Evolutionary conservation across 2,329 filamentous ascomycete species (phyloP).

Genomic region (Fusarium secorum): DNA sequence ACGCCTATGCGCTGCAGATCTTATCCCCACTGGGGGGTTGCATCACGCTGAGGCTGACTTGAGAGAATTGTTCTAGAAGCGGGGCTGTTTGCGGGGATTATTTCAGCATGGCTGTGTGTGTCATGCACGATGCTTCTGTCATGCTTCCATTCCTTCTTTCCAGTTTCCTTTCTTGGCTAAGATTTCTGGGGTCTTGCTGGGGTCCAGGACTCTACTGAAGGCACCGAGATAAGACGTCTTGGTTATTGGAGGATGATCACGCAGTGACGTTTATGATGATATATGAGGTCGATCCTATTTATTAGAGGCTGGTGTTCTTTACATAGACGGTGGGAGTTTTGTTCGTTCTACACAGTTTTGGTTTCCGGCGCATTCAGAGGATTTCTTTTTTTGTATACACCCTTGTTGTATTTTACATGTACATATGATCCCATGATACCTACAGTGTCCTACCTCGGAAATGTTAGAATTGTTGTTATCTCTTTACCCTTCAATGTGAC

Average conservation of each 20-base stretch:
- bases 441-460: not conserved
- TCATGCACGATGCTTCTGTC: conserved; percentile 31
- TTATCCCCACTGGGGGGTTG: conserved; percentile 11
- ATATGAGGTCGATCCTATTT: conserved; percentile 23
- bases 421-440: conserved; percentile 1
- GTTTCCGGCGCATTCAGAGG: conserved; percentile 8
- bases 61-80: conserved; percentile 48
- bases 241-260: conserved; percentile 28
- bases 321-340: conserved; percentile 31
- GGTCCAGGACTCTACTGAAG: conserved; percentile 11
- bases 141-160: conserved; percentile 35
- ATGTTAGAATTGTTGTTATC: conserved; percentile 1
- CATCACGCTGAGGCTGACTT: conserved; percentile 38
- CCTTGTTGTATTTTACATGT: conserved; percentile 13
- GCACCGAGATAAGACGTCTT: conserved; percentile 31
- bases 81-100: conserved; percentile 31
- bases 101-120: conserved; percentile 30
- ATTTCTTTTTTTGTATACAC: conserved; percentile 3
- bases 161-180: conserved; percentile 28
- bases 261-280: conserved; percentile 33
- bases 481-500: conserved; percentile 13
- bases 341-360: not conserved
- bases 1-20: conserved; percentile 36
- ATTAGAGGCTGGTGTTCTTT: conserved; percentile 23
- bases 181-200: conserved; percentile 4